Evolutionary conservation across 2,329 filamentous ascomycete genomes (phyloP).

Genomic region (Aureobasidium subglaciale): DNA sequence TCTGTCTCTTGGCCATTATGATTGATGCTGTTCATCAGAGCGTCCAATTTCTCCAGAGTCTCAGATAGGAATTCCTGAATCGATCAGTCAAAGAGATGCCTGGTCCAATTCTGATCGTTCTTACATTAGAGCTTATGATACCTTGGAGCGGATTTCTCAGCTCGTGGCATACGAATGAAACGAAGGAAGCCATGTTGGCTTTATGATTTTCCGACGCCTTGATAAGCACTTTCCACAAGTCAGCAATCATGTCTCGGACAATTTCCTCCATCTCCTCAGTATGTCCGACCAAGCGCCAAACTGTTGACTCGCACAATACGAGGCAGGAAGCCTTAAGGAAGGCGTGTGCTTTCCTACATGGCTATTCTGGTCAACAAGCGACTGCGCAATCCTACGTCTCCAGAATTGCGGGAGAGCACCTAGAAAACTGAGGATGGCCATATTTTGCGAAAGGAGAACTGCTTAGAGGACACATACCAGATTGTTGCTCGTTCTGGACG

Average conservation of each 20-base stretch:
- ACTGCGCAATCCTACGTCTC: no score
- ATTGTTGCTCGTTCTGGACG: slow-evolving; percentile 15
- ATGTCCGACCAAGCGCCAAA: no score
- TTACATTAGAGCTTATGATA: slow-evolving; percentile 1
- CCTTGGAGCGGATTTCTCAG: slow-evolving; percentile 15
- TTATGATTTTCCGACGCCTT: slow-evolving; percentile 15
- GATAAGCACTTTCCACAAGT: background rate
- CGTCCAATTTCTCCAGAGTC: slow-evolving; percentile 9
- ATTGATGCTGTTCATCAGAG: background rate
- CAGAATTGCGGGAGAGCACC: no score
- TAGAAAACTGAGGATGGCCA: no score
- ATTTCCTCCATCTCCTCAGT: background rate
- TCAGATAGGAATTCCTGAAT: slow-evolving; percentile 5
- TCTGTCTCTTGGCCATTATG: background rate
- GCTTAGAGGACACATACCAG: background rate
- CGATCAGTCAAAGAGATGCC: background rate
- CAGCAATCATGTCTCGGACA: background rate
- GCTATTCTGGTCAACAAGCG: no score
- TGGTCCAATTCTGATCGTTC: background rate
- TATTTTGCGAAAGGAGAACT: no score
- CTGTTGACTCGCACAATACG: no score
- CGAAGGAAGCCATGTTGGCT: slow-evolving; percentile 16
- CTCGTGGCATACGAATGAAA: slow-evolving; percentile 16
- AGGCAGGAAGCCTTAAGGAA: no score
- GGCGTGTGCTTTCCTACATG: no score